Percentiles rank a stretch among this genome's conserved stretches.
Conservation (phyloP, 352 stramenopile genomes). For the Chloridella minuta region DNA sequence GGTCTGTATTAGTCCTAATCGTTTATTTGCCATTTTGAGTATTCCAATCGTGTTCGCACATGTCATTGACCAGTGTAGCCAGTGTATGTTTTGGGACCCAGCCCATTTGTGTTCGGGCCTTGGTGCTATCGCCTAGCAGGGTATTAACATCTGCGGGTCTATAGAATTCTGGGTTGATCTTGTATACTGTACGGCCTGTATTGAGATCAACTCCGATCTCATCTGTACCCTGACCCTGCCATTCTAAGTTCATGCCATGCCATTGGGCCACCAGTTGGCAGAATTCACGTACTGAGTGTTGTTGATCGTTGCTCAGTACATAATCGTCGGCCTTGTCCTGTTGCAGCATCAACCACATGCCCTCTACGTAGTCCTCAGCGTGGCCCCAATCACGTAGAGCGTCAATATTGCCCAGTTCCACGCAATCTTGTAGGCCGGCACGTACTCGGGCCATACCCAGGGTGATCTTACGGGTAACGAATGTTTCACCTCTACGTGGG, state of each 20-base stretch:
- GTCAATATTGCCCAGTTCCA: constrained; percentile 89
- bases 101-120: constrained; percentile 48
- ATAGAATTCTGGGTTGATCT: constrained; percentile 79
- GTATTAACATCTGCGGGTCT: constrained; percentile 84
- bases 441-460: constrained; percentile 61
- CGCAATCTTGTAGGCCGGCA: constrained; percentile 48
- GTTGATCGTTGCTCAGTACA: constrained; percentile 49
- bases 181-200: constrained; percentile 47
- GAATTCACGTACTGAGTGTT: constrained; percentile 82
- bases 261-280: constrained; percentile 67
- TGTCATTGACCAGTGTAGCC: constrained; percentile 62
- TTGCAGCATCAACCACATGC: constrained; percentile 98
- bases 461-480: constrained; percentile 95
- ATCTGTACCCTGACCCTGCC: constrained; percentile 33
- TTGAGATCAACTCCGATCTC: constrained; percentile 36
- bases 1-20: too few relatives aligned
- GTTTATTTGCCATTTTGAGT: too few relatives aligned
- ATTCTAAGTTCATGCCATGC: constrained; percentile 49
- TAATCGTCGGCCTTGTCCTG: constrained; percentile 27
- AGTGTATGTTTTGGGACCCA: constrained; percentile 67
- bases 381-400: constrained; percentile 90
- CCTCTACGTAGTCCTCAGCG: constrained; percentile 87
- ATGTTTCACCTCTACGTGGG: constrained; percentile 69
- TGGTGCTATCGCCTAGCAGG: constrained; percentile 59
- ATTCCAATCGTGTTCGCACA: constrained; percentile 71